Evolutionary conservation across 352 stramenopile genomes (phyloP).

Genomic region (Pythium chondricola): DNA sequence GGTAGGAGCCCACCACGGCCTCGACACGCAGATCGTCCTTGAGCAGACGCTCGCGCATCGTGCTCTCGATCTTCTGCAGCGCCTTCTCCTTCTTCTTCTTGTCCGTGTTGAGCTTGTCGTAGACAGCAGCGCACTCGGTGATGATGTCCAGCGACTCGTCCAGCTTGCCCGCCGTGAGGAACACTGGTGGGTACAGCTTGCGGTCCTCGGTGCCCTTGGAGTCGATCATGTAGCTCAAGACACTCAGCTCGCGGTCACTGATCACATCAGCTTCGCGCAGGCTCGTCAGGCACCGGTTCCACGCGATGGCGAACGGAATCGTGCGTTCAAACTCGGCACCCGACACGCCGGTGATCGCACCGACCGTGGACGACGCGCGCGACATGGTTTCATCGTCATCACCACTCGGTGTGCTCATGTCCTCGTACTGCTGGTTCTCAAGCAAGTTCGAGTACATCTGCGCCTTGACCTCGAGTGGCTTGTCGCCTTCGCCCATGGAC

Average conservation of each 20-base stretch:
- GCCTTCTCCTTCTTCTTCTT: slow-evolving; percentile 87
- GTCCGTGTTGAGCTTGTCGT: slow-evolving; percentile 69
- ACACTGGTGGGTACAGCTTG: slow-evolving; percentile 75
- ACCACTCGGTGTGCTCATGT: slow-evolving; percentile 48
- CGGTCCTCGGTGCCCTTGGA: slow-evolving; percentile 60
- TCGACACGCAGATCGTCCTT: slow-evolving; percentile 81
- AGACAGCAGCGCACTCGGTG: slow-evolving; percentile 65
- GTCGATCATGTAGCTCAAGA: slow-evolving; percentile 82
- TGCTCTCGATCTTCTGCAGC: slow-evolving; percentile 76
- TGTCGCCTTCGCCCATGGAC: slow-evolving; percentile 70
- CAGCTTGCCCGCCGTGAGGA: slow-evolving; percentile 75
- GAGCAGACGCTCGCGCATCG: slow-evolving; percentile 71
- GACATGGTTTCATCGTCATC: slow-evolving; percentile 51
- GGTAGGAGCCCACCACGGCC: slow-evolving; percentile 71
- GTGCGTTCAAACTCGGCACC: slow-evolving; percentile 76
- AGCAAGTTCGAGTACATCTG: slow-evolving; percentile 77
- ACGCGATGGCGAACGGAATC: slow-evolving; percentile 80
- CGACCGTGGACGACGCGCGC: slow-evolving; percentile 42
- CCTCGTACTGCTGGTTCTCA: slow-evolving; percentile 53
- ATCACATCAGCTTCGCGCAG: slow-evolving; percentile 77
- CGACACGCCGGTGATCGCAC: slow-evolving; percentile 64
- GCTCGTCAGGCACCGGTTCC: slow-evolving; percentile 69
- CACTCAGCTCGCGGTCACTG: slow-evolving; percentile 72
- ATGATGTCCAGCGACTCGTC: slow-evolving; percentile 84
- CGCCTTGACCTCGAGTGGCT: slow-evolving; percentile 67